phyloP scores from a whole-genome alignment of 331 rosid species.

The Malus hybrid region DNA sequence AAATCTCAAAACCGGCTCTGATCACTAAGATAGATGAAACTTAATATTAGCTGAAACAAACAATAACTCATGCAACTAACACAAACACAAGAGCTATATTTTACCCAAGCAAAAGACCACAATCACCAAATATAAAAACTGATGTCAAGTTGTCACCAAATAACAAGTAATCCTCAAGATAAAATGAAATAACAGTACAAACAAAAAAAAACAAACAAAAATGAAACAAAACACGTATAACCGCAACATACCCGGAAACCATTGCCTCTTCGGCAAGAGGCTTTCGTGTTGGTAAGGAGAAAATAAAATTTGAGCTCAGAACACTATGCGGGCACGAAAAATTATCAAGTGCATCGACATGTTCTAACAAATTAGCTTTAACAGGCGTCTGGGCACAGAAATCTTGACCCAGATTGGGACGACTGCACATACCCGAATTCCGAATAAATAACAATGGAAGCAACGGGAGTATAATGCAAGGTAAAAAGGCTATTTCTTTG shows the following conservation, averaged over 20 bases:
- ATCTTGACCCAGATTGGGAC: slow-evolving; percentile 19
- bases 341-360: slow-evolving; percentile 47
- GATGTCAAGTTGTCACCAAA: background rate
- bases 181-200: background rate
- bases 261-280: slow-evolving; percentile 31
- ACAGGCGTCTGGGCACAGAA: slow-evolving; percentile 24
- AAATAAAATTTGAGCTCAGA: slow-evolving; percentile 57
- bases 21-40: too few species aligned
- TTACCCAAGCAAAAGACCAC: background rate
- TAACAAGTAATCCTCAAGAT: background rate
- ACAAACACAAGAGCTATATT: background rate
- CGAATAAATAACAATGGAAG: background rate
- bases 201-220: too few species aligned
- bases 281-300: slow-evolving; percentile 50
- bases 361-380: slow-evolving; percentile 54
- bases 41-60: background rate
- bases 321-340: slow-evolving; percentile 48
- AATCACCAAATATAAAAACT: background rate
- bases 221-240: background rate
- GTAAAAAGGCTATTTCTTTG: background rate
- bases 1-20: too few species aligned
- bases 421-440: slow-evolving; percentile 26
- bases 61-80: background rate
- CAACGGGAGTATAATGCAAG: background rate
- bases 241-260: slow-evolving; percentile 29